Percentiles rank a stretch among this genome's conserved stretches.
Conservation (phyloP, 1,139 yeast species). For the Taphrina confusa region DNA sequence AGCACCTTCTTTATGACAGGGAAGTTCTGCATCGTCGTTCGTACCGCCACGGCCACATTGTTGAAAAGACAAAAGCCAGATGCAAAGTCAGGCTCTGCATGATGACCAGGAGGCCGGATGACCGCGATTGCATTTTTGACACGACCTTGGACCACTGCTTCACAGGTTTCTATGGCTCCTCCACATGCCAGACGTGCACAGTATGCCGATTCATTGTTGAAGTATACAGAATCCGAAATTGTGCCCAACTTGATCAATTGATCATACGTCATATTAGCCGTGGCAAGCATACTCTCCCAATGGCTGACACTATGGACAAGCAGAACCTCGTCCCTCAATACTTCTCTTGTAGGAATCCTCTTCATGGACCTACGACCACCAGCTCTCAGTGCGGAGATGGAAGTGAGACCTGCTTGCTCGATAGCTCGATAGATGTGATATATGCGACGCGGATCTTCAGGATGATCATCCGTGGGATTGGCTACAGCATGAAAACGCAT, state of each 20-base stretch:
- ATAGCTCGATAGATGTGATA: slow-evolving; percentile 88
- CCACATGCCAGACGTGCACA: slow-evolving; percentile 95
- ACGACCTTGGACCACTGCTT: slow-evolving; percentile 87
- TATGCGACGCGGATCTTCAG: slow-evolving; percentile 96
- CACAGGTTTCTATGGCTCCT: slow-evolving; percentile 94
- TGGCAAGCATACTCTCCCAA: slow-evolving; percentile 69
- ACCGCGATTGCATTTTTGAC: slow-evolving; percentile 93
- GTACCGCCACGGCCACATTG: slow-evolving; percentile 97
- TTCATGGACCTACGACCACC: slow-evolving; percentile 85
- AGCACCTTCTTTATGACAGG: slow-evolving; percentile 88
- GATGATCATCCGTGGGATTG: slow-evolving; percentile 95
- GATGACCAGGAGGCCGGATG: slow-evolving; percentile 99
- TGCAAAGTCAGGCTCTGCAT: slow-evolving; percentile 95
- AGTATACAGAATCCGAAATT: slow-evolving; percentile 90
- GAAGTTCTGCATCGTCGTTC: slow-evolving; percentile 72
- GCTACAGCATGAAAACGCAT: slow-evolving; percentile 97
- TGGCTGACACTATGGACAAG: slow-evolving; percentile 84
- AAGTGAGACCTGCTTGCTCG: slow-evolving; percentile 89
- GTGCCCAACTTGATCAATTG: slow-evolving; percentile 81
- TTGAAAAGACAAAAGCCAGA: slow-evolving; percentile 97
- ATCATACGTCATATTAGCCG: slow-evolving; percentile 75
- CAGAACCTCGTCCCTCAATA: slow-evolving; percentile 78
- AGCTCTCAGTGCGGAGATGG: slow-evolving; percentile 78
- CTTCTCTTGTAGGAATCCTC: slow-evolving; percentile 88
- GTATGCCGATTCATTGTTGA: slow-evolving; percentile 82